Evolutionary conservation across 1,284 basidiomycete species (phyloP), one percentile per base, ranked within the genome.

Genomic region (Boletus holoroseus): DNA sequence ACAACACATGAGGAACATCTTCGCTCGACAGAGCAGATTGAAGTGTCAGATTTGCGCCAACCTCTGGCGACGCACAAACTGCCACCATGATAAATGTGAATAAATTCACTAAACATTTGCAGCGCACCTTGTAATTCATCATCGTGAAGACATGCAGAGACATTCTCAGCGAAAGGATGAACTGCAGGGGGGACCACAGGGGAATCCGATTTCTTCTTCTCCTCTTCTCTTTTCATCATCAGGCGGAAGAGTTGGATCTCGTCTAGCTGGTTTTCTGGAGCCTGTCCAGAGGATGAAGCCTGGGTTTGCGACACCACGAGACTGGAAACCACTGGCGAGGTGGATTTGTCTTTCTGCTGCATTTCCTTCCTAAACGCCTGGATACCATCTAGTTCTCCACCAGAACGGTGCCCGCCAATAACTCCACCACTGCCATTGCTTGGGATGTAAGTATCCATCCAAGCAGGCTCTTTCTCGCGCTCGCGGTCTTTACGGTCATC

Each of bases 321-420:
- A 40, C 47, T 46, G 40, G 41, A 42, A 12, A 34, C 43, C 13
- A 49, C 54, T 7, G 55, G 57, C 3, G 55, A 51, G 26, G 49
- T 44, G 30, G 60, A 51, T 62, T 79, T 80, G 56, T 76, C 88
- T 58, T 83, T 88, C 67, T 90, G 89, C 64, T 87, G 89, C 76
- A 91, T 79, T 53, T 83, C 85, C 64, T 85, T 88, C 75, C 92
- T 94, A 82, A 91, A 94, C 2, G 85, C 89, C 63, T 94, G 91
- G 44, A 94, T 91, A 45, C 86, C 82, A 66, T 94, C 90, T 22
- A 91, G 71, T 61, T 86, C 85, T 18, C 85, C 87, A 41, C 81
- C 77, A 31, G 68, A 67, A 35, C 71, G 70, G 54, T 79, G 55
- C 20, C 50, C 44, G 15, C 85, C 85, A 47, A 86, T 71, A 49